phyloP scores from a whole-genome alignment of 495 filamentous ascomycete species.

The Penicillium bovifimosum region DNA sequence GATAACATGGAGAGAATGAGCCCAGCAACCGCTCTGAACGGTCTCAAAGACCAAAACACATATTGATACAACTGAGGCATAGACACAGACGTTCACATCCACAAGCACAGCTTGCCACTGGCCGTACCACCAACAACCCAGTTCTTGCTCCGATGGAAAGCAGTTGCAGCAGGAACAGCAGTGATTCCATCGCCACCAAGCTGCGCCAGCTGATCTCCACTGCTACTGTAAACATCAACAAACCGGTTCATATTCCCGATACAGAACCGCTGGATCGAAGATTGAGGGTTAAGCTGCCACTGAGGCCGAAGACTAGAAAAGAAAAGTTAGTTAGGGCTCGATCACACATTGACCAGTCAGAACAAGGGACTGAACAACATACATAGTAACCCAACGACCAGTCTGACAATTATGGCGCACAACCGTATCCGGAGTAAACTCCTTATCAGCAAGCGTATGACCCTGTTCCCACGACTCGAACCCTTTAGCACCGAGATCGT shows the following conservation, averaged over 20 bases:
- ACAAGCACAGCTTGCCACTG: conserved; percentile 87
- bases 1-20: not conserved
- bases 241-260: conserved; percentile 99
- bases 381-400: conserved; percentile 73
- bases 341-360: not conserved
- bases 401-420: conserved; percentile 95
- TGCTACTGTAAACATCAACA: conserved; percentile 76
- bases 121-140: conserved; percentile 92
- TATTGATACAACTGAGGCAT: not conserved
- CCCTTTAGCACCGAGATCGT: conserved; percentile 63
- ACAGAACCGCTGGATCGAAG: conserved; percentile 76
- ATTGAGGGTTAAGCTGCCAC: conserved; percentile 77
- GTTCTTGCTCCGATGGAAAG: conserved; percentile 79
- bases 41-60: not conserved
- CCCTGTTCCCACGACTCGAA: conserved; percentile 55
- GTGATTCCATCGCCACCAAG: conserved; percentile 83
- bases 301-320: conserved; percentile 76
- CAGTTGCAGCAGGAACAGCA: conserved; percentile 87
- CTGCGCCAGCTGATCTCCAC: conserved; percentile 86
- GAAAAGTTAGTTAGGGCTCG: conserved; percentile 3
- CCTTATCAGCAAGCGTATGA: conserved; percentile 49
- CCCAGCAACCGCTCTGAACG: not conserved
- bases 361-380: conserved; percentile 22
- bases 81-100: conserved; percentile 56
- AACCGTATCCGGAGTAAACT: conserved; percentile 62